Base-by-base conservation (phyloP, 345 rosid genomes). In the Excoecaria cochinchinensis region DNA sequence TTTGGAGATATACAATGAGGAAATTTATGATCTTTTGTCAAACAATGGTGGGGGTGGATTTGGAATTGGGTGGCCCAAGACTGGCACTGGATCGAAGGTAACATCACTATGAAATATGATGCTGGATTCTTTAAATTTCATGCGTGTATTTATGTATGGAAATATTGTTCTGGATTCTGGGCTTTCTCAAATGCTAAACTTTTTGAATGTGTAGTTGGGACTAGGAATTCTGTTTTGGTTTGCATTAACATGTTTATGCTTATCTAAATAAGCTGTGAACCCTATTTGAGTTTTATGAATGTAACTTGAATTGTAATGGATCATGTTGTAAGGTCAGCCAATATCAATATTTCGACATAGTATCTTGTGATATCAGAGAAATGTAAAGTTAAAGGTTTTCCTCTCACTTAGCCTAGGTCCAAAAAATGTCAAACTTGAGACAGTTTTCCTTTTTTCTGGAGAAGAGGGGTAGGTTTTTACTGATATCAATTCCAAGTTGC, bases 1-100 rank as follows among this genome's bases (percentile, higher is more conserved):
- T 80, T 50, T 95, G 79, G 99, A 95, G 89, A 92, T 93, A 8
- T 93, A 95, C 44, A 95, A 93, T 65, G 99, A 95, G 67, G 99
- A 95, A 50, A 90, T 95, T 63, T 95, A 91, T 76, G 99, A 95
- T 82, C 97, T 95, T 77, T 79, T 95, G 76, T 86, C 97, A 0
- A 88, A 78, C 25, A 88, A 82, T 75, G 78, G 78, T 77, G 93
- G 92, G 5, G 87, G 84, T 77, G 91, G 90, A 52, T 82, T 90
- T 9, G 94, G 92, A 51, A 42, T 92, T 48, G 97, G 98, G 44
- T 95, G 94, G 94, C 87, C 95, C 0, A 95, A 91, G n/a, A 86
- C 85, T 42, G 97, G 88, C 16, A 84, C 79, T 78, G 89, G 76
- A 38, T 86, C 92, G 69, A 95, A 95, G 85, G 97, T 89, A 71